These are phyloP conservation scores for Plasmopara viticola DNA, from an alignment of 352 stramenopile genomes.

Conservation along the genomic window DNA sequence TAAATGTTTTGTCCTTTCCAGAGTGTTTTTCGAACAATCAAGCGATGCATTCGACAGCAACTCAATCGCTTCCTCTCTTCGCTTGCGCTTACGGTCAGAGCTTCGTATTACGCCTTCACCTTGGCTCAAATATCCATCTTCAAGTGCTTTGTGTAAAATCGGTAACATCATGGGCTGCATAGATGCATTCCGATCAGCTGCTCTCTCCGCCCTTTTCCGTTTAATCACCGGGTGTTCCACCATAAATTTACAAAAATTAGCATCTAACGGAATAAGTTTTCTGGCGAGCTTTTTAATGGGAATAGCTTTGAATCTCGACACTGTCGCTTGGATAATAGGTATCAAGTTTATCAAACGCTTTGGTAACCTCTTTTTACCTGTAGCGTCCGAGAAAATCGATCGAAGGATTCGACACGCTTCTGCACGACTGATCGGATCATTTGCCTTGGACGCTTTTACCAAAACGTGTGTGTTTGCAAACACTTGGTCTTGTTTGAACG, in stretches of 20 bases:
- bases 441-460: constrained; percentile 24
- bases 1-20: background rate
- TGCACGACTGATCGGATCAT: constrained; percentile 23
- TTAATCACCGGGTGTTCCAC: constrained; percentile 31
- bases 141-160: constrained; percentile 26
- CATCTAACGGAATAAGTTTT: constrained; percentile 28
- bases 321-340: constrained; percentile 44
- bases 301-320: constrained; percentile 31
- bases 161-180: constrained; percentile 14
- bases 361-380: constrained; percentile 35
- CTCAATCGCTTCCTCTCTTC: constrained; percentile 42
- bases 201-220: constrained; percentile 9
- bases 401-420: constrained; percentile 39
- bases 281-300: constrained; percentile 28
- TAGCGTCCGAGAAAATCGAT: constrained; percentile 34
- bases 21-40: background rate
- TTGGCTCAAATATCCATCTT: constrained; percentile 62
- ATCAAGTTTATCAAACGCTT: constrained; percentile 58
- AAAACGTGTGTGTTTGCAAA: constrained; percentile 36
- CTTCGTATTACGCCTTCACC: constrained; percentile 18
- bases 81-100: constrained; percentile 38
- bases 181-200: constrained; percentile 2
- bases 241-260: constrained; percentile 44
- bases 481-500: constrained; percentile 26
- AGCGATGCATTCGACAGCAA: constrained; percentile 31